Conservation (phyloP, 2,329 filamentous ascomycete species). For the Penicillium sp. region DNA sequence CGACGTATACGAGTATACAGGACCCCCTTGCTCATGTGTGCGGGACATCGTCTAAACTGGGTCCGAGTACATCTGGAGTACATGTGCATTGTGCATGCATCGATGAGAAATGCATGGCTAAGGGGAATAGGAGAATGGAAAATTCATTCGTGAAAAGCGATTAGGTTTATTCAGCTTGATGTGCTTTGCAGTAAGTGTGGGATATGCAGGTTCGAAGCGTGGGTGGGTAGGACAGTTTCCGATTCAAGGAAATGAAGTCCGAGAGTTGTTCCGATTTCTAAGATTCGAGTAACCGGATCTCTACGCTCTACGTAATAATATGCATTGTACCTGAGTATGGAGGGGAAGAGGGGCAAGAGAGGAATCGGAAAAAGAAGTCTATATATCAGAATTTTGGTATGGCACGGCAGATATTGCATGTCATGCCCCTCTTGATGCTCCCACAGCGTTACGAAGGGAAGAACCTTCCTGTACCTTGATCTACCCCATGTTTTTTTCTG, state of each 20-base stretch:
- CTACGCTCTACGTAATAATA: not conserved
- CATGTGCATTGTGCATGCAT: not conserved
- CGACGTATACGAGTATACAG: not conserved
- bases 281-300: not conserved
- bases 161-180: not conserved
- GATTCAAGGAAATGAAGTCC: not conserved
- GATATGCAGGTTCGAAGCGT: not conserved
- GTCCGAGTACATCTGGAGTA: not conserved
- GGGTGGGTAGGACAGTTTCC: too few species aligned
- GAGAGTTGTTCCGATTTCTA: not conserved
- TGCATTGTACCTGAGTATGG: conserved; percentile 10
- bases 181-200: not conserved
- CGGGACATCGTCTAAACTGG: not conserved
- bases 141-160: not conserved
- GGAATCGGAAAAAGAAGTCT: conserved; percentile 1
- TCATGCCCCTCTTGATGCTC: conserved; percentile 1
- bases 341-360: not conserved
- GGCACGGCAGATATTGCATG: conserved; percentile 6
- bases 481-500: conserved; percentile 7
- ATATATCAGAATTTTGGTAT: conserved; percentile 13
- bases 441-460: too few species aligned
- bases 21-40: not conserved
- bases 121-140: not conserved
- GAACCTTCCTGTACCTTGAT: not conserved
- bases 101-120: not conserved